phyloP scores from a whole-genome alignment of 129 eudicot genomes.

The Chrysanthemum seticuspe region DNA sequence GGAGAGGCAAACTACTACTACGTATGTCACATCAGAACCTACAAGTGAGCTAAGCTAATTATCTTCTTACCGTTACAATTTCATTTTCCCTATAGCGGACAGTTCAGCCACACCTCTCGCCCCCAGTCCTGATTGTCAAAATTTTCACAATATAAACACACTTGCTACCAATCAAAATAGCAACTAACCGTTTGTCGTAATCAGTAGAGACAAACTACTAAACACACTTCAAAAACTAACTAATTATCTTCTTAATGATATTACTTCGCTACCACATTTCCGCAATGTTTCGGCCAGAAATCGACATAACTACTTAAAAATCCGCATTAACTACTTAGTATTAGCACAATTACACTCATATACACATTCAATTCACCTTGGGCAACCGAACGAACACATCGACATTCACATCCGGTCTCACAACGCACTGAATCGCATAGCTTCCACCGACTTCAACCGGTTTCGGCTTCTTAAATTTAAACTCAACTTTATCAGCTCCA shows the following conservation, averaged over 20 bases:
- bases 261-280: neutral
- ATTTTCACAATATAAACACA: neutral
- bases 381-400: constrained; percentile 79
- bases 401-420: constrained; percentile 70
- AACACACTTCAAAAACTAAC: neutral
- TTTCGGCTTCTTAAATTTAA: constrained; percentile 70
- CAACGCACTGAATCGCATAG: constrained; percentile 63
- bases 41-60: no score
- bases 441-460: constrained; percentile 76
- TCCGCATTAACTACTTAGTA: neutral
- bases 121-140: neutral
- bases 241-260: neutral
- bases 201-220: neutral
- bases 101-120: neutral
- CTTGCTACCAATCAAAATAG: neutral
- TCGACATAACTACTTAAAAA: neutral
- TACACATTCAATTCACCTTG: constrained; percentile 50
- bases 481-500: constrained; percentile 90
- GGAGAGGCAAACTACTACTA: no score
- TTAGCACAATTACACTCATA: neutral
- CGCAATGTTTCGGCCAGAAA: neutral
- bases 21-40: no score
- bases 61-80: no score
- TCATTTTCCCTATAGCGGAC: neutral
- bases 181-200: neutral